These are phyloP conservation scores for Candida quercuum DNA, from an alignment of 805 yeast species.

Conservation along the genomic window DNA sequence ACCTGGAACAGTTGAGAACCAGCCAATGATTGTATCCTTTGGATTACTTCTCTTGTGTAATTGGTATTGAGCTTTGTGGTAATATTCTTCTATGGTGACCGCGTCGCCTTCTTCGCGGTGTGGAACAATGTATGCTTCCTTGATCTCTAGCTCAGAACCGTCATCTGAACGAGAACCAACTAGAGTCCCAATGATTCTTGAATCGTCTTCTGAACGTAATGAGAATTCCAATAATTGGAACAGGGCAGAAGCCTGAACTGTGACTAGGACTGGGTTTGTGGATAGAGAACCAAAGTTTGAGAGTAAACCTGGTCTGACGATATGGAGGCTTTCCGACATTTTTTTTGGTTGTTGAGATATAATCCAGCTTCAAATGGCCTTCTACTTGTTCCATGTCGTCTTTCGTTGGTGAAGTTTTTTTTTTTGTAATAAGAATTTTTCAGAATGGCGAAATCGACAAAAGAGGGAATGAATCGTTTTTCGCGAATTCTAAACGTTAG, in stretches of 20 bases:
- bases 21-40: conserved; percentile 73
- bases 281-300: conserved; percentile 22
- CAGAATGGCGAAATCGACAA: not conserved
- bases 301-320: conserved; percentile 24
- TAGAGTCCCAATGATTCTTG: conserved; percentile 75
- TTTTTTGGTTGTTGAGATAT: not conserved
- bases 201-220: conserved; percentile 48
- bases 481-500: too few species aligned
- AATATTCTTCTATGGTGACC: conserved; percentile 70
- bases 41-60: conserved; percentile 76
- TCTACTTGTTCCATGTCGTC: not conserved
- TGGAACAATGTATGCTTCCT: conserved; percentile 77
- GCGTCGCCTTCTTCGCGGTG: conserved; percentile 72
- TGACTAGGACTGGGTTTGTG: conserved; percentile 43
- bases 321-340: conserved; percentile 20
- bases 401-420: conserved; percentile 2
- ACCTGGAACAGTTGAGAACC: conserved; percentile 64
- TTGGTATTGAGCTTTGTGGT: conserved; percentile 64
- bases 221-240: conserved; percentile 73
- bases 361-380: not conserved
- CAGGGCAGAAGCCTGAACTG: conserved; percentile 63
- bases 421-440: not conserved
- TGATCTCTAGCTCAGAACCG: conserved; percentile 66
- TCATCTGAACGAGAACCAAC: conserved; percentile 81
- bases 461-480: too few species aligned